Base-by-base conservation (phyloP, 2,329 filamentous ascomycete species). In the Xylaria sp. region DNA sequence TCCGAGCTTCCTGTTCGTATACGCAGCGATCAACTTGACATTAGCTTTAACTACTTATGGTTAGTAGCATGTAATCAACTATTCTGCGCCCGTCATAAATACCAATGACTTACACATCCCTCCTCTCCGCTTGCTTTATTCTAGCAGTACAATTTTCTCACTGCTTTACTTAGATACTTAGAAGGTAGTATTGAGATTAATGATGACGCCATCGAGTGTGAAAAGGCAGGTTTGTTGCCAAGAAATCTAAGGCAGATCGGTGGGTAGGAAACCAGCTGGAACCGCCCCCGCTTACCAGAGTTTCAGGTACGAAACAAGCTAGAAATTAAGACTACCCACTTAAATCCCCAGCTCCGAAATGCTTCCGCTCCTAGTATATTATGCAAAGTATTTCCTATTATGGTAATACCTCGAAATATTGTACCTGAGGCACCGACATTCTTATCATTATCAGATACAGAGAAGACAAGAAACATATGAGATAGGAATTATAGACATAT, bases 301-400 rank as follows among this genome's bases (percentile, higher is more conserved):
- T 67, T 63, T 63, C 60, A 67, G 53, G 53, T 38, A 50, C 49
- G 22, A 63, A 63, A 61, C 50, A 44, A 44, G 51, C n/a, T 55
- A 22, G 39, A 57, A 51, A 62, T 63, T 53, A 17, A 49, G 27
- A 36, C 38, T 25, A 27, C 25, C 51, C 53, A 57, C 58, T 42
- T 29, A 11, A 6, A 42, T 22, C 38, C 31, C 38, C 38, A 22
- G 57, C 55, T 22, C 15, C 11, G 15, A 53, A 50, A 60, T 64
- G 51, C 56, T 65, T 57, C 65, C 56, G 61, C 33, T 44, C 10
- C 25, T 49, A 45, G 20, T 45, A 13, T 11, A 22, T 13, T 7
- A n/a, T 42, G 56, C 66, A 47, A 65, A 65, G 62, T 33, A 49
- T 62, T 65, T 62, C 62, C 65, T 57, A 58, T 58, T 65, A 17